phyloP scores from a whole-genome alignment of 129 eudicot species.

The Deinandra increscens region DNA sequence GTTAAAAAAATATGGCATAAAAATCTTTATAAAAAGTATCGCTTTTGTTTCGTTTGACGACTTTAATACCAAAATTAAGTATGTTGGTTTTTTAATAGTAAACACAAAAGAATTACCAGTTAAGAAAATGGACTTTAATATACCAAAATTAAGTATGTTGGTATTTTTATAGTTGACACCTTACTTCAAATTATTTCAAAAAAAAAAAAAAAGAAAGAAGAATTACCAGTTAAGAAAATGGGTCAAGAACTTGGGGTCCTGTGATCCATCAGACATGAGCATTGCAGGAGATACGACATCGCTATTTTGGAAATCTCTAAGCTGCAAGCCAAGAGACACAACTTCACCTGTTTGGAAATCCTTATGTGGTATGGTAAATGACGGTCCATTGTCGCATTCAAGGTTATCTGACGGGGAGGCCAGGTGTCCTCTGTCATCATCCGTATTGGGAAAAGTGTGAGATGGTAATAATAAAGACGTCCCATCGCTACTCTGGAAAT shows the following conservation, averaged over 20 bases:
- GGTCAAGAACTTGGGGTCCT: slow-evolving; percentile 43
- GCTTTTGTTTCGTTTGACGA: no score
- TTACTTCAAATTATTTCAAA: neutral
- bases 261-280: slow-evolving; percentile 48
- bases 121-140: no score
- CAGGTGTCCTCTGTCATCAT: slow-evolving; percentile 26
- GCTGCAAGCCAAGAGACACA: slow-evolving; percentile 37
- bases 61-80: no score
- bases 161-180: neutral
- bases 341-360: slow-evolving; percentile 43
- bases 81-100: neutral
- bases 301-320: slow-evolving; percentile 62
- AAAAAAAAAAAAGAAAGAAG: neutral
- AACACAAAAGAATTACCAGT: no score
- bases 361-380: slow-evolving; percentile 41
- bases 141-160: no score
- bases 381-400: slow-evolving; percentile 42
- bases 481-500: slow-evolving; percentile 38
- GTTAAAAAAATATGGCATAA: no score
- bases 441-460: slow-evolving; percentile 28
- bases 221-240: slow-evolving; percentile 41
- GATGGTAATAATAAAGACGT: slow-evolving; percentile 34
- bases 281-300: slow-evolving; percentile 73
- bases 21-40: no score
- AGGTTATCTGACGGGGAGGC: slow-evolving; percentile 48